phyloP scores from a whole-genome alignment of 2,329 filamentous ascomycete species.

The Ramularia endophylla region DNA sequence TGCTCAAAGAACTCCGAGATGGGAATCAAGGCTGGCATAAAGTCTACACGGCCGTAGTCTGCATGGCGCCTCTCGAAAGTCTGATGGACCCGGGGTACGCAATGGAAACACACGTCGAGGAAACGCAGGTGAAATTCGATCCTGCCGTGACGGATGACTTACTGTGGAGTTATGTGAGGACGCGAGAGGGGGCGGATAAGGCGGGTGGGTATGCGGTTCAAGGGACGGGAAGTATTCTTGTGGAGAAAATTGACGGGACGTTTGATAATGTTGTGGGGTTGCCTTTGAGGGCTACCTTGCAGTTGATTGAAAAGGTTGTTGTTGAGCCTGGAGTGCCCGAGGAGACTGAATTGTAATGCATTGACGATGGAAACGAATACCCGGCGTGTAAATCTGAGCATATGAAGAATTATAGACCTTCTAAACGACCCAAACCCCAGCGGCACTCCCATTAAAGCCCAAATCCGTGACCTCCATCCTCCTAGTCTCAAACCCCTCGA shows the following conservation, averaged over 20 bases:
- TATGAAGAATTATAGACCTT: too few species aligned
- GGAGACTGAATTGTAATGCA: slow-evolving; percentile 40
- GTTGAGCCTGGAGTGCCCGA: slow-evolving; percentile 59
- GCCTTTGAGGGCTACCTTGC: slow-evolving; percentile 70
- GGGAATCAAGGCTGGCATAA: slow-evolving; percentile 58
- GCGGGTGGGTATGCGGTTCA: slow-evolving; percentile 95
- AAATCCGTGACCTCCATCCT: too few species aligned
- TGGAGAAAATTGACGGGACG: slow-evolving; percentile 82
- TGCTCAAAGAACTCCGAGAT: slow-evolving; percentile 78
- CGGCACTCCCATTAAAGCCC: too few species aligned
- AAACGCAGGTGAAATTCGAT: slow-evolving; percentile 87
- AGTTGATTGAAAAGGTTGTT: slow-evolving; percentile 82
- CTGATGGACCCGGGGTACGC: slow-evolving; percentile 80
- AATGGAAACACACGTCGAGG: slow-evolving; percentile 74
- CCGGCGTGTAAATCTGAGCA: too few species aligned
- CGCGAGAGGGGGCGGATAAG: slow-evolving; percentile 90
- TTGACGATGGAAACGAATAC: too few species aligned
- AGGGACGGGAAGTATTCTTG: slow-evolving; percentile 75
- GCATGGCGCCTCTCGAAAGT: slow-evolving; percentile 75
- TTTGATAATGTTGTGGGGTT: slow-evolving; percentile 94
- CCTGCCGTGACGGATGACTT: slow-evolving; percentile 68
- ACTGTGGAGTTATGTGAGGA: slow-evolving; percentile 71
- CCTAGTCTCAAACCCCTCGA: too few species aligned
- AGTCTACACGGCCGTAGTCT: slow-evolving; percentile 78
- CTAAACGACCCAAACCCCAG: too few species aligned